Conservation (phyloP, 768 basidiomycete genomes). For the Steccherinum ochraceum region DNA sequence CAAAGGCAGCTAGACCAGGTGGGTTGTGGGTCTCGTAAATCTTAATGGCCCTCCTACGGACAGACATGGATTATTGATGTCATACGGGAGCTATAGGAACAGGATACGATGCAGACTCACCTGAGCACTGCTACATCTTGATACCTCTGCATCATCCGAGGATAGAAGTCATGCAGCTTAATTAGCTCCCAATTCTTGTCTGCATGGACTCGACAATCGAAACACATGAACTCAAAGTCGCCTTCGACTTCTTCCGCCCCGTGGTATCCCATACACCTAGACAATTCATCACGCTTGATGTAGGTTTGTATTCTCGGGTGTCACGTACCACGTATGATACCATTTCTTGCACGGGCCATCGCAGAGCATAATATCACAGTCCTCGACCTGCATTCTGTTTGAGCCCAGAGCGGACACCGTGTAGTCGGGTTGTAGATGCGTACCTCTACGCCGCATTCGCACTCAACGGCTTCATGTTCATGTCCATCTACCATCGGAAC, state of each 20-base stretch:
- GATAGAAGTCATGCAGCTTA: conserved; percentile 45
- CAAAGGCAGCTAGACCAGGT: conserved; percentile 44
- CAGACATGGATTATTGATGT: neutral
- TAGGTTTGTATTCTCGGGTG: neutral
- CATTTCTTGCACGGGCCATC: conserved; percentile 69
- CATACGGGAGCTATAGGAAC: no score
- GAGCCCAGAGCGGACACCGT: neutral
- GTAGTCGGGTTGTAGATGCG: conserved; percentile 9
- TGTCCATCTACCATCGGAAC: conserved; percentile 11
- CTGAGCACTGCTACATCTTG: conserved; percentile 68
- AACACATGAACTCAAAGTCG: conserved; percentile 59
- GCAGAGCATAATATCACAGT: conserved; percentile 48
- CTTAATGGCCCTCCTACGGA: conserved; percentile 62
- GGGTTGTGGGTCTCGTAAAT: conserved; percentile 46
- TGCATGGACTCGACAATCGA: conserved; percentile 66
- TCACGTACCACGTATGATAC: conserved; percentile 70
- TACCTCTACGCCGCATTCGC: conserved; percentile 65
- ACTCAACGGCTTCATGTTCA: conserved; percentile 39
- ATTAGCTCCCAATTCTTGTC: conserved; percentile 70
- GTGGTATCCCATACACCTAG: conserved; percentile 68
- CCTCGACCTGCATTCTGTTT: conserved; percentile 40
- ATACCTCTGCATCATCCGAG: conserved; percentile 56
- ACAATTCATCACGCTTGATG: neutral
- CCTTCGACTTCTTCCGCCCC: conserved; percentile 49
- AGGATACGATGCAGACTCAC: conserved; percentile 32